A percentile compares a stretch with the other conserved stretches of the same genome.
phyloP scores from a whole-genome alignment of 345 rosid genomes.

The Melastoma malabathricum region DNA sequence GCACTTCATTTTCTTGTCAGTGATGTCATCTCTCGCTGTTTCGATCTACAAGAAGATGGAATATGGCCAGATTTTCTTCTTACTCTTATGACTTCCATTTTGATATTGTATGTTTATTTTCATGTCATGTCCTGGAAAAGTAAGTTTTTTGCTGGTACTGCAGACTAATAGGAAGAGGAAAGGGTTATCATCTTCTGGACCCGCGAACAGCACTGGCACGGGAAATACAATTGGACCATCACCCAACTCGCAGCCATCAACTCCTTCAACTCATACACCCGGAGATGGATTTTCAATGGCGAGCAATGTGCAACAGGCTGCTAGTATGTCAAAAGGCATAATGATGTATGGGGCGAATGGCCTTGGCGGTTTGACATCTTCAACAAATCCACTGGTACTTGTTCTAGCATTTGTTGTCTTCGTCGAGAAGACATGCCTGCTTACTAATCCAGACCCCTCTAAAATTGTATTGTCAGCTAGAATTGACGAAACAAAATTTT shows the following conservation, averaged over 20 bases:
- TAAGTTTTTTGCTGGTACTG: slow-evolving; percentile 2
- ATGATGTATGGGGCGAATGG: slow-evolving; percentile 90
- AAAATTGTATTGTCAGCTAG: neutral
- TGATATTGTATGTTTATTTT: too few relatives aligned
- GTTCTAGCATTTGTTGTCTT: slow-evolving; percentile 7
- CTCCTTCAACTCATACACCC: slow-evolving; percentile 94
- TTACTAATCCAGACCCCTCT: neutral
- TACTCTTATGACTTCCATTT: too few relatives aligned
- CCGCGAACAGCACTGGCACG: slow-evolving; percentile 95
- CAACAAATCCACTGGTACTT: slow-evolving; percentile 77
- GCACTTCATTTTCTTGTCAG: slow-evolving; percentile 10
- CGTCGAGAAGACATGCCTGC: neutral
- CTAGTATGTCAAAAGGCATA: slow-evolving; percentile 63
- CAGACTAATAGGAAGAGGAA: slow-evolving; percentile 91
- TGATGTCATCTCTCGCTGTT: slow-evolving; percentile 1
- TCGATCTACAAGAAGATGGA: neutral
- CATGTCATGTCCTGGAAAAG: neutral
- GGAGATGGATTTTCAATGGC: slow-evolving; percentile 71
- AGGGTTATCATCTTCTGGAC: slow-evolving; percentile 91
- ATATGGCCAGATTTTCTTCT: too few relatives aligned
- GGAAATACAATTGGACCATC: slow-evolving; percentile 76
- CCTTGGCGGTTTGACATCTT: slow-evolving; percentile 69
- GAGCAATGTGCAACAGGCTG: slow-evolving; percentile 66
- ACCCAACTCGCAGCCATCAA: slow-evolving; percentile 91
- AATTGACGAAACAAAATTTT: too few relatives aligned